A percentile compares a stretch with the other conserved stretches of the same genome.
These are phyloP conservation scores for Penicillium digitatum DNA, from an alignment of 2,329 filamentous ascomycete species.

Conservation along the genomic window DNA sequence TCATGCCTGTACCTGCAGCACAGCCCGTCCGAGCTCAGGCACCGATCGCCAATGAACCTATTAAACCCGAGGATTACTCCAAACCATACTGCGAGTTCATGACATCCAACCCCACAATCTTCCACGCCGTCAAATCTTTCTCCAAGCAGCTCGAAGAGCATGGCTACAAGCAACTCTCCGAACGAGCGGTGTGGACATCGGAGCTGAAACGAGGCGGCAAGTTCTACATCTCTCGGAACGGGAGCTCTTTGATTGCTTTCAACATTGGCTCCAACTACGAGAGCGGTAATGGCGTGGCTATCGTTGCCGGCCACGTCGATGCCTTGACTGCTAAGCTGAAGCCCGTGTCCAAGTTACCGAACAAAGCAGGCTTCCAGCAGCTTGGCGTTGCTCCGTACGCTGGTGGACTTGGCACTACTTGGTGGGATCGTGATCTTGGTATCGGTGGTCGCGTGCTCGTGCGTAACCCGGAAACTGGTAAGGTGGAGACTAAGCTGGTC, in stretches of 20 bases:
- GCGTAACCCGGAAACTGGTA: conserved; percentile 65
- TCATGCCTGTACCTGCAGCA: conserved; percentile 13
- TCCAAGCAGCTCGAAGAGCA: conserved; percentile 64
- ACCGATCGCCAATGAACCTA: conserved; percentile 18
- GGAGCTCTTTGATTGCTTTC: conserved; percentile 80
- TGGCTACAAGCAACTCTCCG: conserved; percentile 71
- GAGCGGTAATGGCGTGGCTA: conserved; percentile 79
- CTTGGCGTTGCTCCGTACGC: conserved; percentile 91
- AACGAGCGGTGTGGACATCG: conserved; percentile 71
- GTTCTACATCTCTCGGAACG: conserved; percentile 84
- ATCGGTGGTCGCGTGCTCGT: conserved; percentile 87
- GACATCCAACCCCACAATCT: conserved; percentile 85
- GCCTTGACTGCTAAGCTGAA: conserved; percentile 87
- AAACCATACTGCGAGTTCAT: conserved; percentile 85
- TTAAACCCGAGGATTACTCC: conserved; percentile 61
- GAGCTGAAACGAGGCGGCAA: conserved; percentile 75
- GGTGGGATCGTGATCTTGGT: conserved; percentile 94
- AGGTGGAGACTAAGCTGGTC: conserved; percentile 76
- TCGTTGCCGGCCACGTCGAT: conserved; percentile 90
- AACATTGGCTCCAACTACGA: conserved; percentile 74
- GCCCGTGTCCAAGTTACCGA: conserved; percentile 81
- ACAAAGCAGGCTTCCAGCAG: conserved; percentile 79
- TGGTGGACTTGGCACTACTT: conserved; percentile 79
- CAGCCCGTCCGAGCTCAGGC: conserved; percentile 14
- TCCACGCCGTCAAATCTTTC: conserved; percentile 81